phyloP scores from a whole-genome alignment of 106 monocot genomes.

The Posidonia australis region DNA sequence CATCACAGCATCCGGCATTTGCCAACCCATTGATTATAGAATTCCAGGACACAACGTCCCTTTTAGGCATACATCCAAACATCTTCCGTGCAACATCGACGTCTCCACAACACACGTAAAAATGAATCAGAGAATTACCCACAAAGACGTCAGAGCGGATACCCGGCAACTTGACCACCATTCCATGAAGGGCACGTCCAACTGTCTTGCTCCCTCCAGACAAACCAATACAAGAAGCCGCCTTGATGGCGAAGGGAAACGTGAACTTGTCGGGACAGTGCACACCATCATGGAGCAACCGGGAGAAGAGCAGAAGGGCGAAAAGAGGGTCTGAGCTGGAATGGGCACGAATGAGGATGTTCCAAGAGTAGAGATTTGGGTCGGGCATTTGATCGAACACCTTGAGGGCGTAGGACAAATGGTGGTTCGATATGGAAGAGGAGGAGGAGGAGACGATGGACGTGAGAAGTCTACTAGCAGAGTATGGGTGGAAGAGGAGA shows the following conservation, averaged over 20 bases:
- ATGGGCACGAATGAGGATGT: conserved; percentile 42
- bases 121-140: conserved; percentile 40
- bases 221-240: conserved; percentile 17
- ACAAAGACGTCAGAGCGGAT: conserved; percentile 35
- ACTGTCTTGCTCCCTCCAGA: background rate
- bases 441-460: conserved; percentile 18
- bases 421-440: background rate
- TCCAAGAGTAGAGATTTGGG: conserved; percentile 41
- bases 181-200: conserved; percentile 35
- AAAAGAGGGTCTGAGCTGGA: conserved; percentile 11
- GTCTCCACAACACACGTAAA: conserved; percentile 27
- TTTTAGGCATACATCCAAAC: conserved; percentile 23
- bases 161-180: conserved; percentile 26
- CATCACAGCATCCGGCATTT: conserved; percentile 14
- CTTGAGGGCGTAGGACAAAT: conserved; percentile 26
- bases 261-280: conserved; percentile 36
- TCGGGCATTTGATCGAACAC: conserved; percentile 38
- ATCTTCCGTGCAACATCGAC: conserved; percentile 15
- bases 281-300: conserved; percentile 10
- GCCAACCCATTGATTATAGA: conserved; percentile 31
- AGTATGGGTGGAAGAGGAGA: conserved; percentile 23
- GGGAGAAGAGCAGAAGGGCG: conserved; percentile 6
- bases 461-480: conserved; percentile 29
- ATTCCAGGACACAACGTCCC: conserved; percentile 59
- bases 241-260: conserved; percentile 45